Conservation (phyloP, 1,284 basidiomycete species). For the Pyrrhoderma lamaoense region DNA sequence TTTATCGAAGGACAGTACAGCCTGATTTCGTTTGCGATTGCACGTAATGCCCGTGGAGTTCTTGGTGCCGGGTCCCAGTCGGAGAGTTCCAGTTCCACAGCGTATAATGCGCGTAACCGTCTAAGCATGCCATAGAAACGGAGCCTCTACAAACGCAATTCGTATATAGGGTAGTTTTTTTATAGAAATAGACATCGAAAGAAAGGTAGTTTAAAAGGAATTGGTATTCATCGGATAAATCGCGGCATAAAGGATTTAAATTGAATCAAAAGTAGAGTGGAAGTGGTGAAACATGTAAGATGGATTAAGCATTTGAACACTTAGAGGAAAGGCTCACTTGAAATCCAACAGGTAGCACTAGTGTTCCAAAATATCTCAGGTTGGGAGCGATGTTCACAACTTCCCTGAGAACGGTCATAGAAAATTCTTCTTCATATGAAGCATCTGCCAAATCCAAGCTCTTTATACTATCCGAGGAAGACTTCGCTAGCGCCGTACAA, state of each 20-base stretch:
- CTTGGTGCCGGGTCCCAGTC: conserved; percentile 52
- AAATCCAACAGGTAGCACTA: conserved; percentile 46
- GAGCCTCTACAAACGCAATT: conserved; percentile 40
- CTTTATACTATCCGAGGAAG: conserved; percentile 34
- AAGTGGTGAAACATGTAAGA: no score
- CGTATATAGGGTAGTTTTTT: no score
- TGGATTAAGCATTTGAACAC: no score
- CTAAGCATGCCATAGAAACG: conserved; percentile 52
- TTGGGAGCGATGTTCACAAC: conserved; percentile 32
- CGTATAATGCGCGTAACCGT: conserved; percentile 41
- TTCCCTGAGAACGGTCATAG: conserved; percentile 40
- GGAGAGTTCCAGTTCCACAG: conserved; percentile 54
- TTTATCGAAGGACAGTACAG: conserved; percentile 47
- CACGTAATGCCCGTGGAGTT: conserved; percentile 42
- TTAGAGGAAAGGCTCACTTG: no score
- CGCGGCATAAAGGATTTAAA: no score
- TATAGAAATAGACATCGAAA: no score
- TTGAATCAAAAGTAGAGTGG: no score
- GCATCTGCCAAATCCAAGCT: conserved; percentile 57
- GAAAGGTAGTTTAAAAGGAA: no score
- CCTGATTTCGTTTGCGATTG: conserved; percentile 49
- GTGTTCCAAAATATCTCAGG: conserved; percentile 53
- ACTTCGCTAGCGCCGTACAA: no score
- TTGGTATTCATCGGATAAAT: no score
- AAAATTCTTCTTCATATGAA: conserved; percentile 44